A percentile compares a stretch with the other conserved stretches of the same genome.
These are phyloP conservation scores for Hypoxylon sp. DNA, from an alignment of 2,329 filamentous ascomycete genomes.

Conservation along the genomic window DNA sequence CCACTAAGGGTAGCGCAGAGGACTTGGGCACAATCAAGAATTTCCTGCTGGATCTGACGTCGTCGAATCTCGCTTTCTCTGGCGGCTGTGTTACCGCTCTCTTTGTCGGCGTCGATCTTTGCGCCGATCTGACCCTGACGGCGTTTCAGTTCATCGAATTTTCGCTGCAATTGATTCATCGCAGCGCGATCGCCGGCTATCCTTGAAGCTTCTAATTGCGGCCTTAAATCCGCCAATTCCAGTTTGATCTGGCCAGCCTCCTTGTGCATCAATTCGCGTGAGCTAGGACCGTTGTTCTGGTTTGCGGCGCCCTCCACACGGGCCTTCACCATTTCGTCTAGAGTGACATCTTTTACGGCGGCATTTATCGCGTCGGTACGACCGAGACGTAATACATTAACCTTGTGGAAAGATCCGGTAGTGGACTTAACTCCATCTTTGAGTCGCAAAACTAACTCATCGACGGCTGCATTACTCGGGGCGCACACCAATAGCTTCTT, in stretches of 20 bases:
- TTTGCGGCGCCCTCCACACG: slow-evolving; percentile 72
- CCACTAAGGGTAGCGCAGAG: slow-evolving; percentile 96
- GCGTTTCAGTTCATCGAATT: slow-evolving; percentile 82
- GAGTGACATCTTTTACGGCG: slow-evolving; percentile 88
- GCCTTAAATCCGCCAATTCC: slow-evolving; percentile 76
- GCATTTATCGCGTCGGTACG: slow-evolving; percentile 92
- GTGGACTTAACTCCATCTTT: slow-evolving; percentile 86
- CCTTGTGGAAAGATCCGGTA: slow-evolving; percentile 76
- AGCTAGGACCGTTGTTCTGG: slow-evolving; percentile 66
- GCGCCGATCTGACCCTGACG: slow-evolving; percentile 81
- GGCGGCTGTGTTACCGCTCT: slow-evolving; percentile 82
- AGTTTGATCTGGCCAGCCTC: slow-evolving; percentile 80
- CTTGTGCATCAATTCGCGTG: slow-evolving; percentile 70
- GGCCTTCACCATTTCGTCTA: slow-evolving; percentile 89
- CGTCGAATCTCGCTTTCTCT: slow-evolving; percentile 89
- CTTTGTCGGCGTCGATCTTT: slow-evolving; percentile 87
- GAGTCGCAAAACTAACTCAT: slow-evolving; percentile 92
- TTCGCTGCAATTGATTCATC: slow-evolving; percentile 72
- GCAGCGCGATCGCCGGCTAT: slow-evolving; percentile 61
- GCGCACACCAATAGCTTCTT: slow-evolving; percentile 97
- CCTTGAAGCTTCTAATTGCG: slow-evolving; percentile 76
- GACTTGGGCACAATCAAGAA: slow-evolving; percentile 90
- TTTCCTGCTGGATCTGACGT: slow-evolving; percentile 87
- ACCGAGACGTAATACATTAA: slow-evolving; percentile 90
- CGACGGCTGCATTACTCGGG: slow-evolving; percentile 98